phyloP scores from a whole-genome alignment of 1,284 basidiomycete species.

The Moesziomyces sp. region DNA sequence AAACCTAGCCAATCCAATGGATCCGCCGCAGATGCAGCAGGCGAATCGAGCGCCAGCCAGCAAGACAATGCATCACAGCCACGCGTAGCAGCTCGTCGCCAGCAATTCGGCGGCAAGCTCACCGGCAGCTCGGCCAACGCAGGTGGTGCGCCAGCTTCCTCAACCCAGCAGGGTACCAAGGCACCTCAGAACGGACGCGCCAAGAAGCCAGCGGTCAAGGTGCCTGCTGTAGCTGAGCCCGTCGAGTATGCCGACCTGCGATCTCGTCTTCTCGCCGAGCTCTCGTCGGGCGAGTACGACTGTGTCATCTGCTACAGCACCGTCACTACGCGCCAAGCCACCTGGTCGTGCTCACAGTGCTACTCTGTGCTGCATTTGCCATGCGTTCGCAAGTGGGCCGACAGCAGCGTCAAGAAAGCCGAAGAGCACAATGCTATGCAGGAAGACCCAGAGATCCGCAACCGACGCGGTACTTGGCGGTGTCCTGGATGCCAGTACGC shows the following conservation, averaged over 20 bases:
- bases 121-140: conserved; percentile 13
- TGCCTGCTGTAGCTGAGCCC: conserved; percentile 23
- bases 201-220: conserved; percentile 35
- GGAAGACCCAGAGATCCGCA: conserved; percentile 61
- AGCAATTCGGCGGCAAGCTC: conserved; percentile 55
- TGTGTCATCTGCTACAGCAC: conserved; percentile 65
- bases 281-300: conserved; percentile 63
- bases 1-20: conserved; percentile 13
- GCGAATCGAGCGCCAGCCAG: not conserved
- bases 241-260: conserved; percentile 62
- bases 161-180: conserved; percentile 4
- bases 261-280: conserved; percentile 59
- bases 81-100: conserved; percentile 26
- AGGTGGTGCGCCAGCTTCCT: not conserved
- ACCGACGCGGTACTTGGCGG: conserved; percentile 60
- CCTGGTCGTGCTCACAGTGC: conserved; percentile 66
- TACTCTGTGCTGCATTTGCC: conserved; percentile 61
- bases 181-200: conserved; percentile 17
- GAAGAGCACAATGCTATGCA: conserved; percentile 66
- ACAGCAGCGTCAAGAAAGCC: conserved; percentile 61
- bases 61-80: conserved; percentile 8
- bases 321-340: conserved; percentile 53
- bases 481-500: conserved; percentile 66
- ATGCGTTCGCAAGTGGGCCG: conserved; percentile 65
- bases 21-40: not conserved